Conservation (phyloP, 148 eudicot genomes). For the Talinum fruticosum region DNA sequence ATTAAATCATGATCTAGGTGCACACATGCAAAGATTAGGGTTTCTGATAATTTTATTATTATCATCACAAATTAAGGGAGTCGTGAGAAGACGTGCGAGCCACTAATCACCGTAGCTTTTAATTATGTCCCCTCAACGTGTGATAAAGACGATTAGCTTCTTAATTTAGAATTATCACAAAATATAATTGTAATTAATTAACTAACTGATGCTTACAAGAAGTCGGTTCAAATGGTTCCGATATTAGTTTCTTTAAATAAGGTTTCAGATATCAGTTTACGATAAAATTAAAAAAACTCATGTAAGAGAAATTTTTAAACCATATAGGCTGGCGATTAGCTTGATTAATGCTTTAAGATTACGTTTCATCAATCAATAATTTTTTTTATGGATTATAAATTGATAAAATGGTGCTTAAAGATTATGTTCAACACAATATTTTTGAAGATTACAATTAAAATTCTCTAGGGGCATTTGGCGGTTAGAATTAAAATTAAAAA, state of each 20-base stretch:
- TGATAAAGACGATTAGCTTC: not conserved
- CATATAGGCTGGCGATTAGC: no score
- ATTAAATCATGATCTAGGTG: not conserved
- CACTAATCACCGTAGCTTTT: conserved; percentile 12
- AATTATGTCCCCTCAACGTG: not conserved
- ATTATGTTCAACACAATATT: not conserved
- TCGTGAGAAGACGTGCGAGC: conserved; percentile 42
- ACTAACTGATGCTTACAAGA: no score
- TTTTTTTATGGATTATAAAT: no score
- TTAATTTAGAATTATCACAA: not conserved
- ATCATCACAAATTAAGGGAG: not conserved
- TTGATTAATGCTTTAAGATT: no score
- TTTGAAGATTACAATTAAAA: not conserved
- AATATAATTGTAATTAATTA: no score
- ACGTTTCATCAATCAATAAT: no score
- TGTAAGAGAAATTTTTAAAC: no score
- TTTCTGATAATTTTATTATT: not conserved
- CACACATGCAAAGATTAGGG: not conserved
- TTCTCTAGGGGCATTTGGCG: not conserved
- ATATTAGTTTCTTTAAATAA: no score
- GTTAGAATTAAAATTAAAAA: not conserved
- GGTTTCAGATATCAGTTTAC: no score
- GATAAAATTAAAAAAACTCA: no score
- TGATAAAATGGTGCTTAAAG: not conserved
- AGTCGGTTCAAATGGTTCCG: no score